Conservation (phyloP, 2,329 filamentous ascomycete species). For the Verticillium dahliae region DNA sequence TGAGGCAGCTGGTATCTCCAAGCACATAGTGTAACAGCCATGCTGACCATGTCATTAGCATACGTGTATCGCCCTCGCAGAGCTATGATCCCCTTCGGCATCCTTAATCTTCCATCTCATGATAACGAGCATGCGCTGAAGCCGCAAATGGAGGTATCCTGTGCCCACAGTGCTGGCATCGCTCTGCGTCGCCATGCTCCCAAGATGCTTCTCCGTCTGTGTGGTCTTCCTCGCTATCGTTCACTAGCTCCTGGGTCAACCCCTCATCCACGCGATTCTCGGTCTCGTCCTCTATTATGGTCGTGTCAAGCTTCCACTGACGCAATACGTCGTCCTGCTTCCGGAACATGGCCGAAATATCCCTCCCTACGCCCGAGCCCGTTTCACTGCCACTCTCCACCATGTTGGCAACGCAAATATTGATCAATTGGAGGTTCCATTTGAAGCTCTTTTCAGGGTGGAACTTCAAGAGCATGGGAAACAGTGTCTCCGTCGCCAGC, state of each 20-base stretch:
- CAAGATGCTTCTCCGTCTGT: conserved; percentile 21
- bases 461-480: conserved; percentile 68
- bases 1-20: too few species aligned
- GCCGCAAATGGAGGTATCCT: conserved; percentile 52
- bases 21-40: too few species aligned
- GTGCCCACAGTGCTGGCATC: conserved; percentile 44
- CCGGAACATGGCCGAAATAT: conserved; percentile 80
- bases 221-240: conserved; percentile 20
- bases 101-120: conserved; percentile 26
- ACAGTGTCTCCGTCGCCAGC: conserved; percentile 61
- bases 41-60: too few species aligned
- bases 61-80: too few species aligned
- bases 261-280: conserved; percentile 11
- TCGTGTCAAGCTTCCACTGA: conserved; percentile 53
- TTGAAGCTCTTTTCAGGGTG: conserved; percentile 57
- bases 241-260: conserved; percentile 11
- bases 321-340: conserved; percentile 63
- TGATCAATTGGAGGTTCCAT: conserved; percentile 80
- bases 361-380: conserved; percentile 54
- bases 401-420: conserved; percentile 86
- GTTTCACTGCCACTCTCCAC: conserved; percentile 44
- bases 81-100: background rate
- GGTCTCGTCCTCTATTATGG: conserved; percentile 7
- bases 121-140: conserved; percentile 48
- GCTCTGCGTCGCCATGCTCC: conserved; percentile 15